Evolutionary conservation across 495 filamentous ascomycete genomes (phyloP), one percentile per base, ranked within the genome.

Genomic region (Schizothecium vesticola): DNA sequence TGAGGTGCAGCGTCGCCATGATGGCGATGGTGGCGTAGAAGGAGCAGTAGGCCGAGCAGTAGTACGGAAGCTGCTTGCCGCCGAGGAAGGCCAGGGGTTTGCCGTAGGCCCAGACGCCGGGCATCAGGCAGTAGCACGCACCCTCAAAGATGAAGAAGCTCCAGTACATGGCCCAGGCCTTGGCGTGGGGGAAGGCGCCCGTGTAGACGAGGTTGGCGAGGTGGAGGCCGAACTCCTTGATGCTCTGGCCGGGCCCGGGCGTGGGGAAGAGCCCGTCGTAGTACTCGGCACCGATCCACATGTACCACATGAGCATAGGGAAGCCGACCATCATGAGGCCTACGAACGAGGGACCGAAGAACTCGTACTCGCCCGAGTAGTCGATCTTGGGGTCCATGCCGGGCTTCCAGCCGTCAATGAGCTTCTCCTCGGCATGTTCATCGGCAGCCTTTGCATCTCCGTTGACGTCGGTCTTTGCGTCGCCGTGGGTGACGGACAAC

Each of bases 221-320:
- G 66, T 93, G 88, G 65, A 80, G 71, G 60, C 86, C 80, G 72
- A 97, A 97, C 10, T 93, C 87, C 11, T 67, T 65, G 65, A 85
- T 83, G 75, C 80, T 87, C 82, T 97, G 85, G 29, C 84, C 90
- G 62, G 83, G 75, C n/a, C 80, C 79, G 28, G 87, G 91, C 63
- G 79, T 78, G 23, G 94, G 94, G 67, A 96, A 83, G 69, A 91
- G 87, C 69, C 93, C 93, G 79, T 92, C 82, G 77, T 97, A 99
- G 79, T 93, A 94, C 59, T 88, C 92, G 55, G 94, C 91, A 29
- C 95, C 95, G 76, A 96, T 89, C 94, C 94, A 99, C 92, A 99
- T 94, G 82, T 97, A 97, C 83, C 90, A 97, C 95, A 99, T 99
- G 69, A 99, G 83, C 57, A 90, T 43, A 13, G 95, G 95, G 79